Evolutionary conservation across 1,284 basidiomycete genomes (phyloP).

Genomic region (Kalmanozyma brasiliensis): DNA sequence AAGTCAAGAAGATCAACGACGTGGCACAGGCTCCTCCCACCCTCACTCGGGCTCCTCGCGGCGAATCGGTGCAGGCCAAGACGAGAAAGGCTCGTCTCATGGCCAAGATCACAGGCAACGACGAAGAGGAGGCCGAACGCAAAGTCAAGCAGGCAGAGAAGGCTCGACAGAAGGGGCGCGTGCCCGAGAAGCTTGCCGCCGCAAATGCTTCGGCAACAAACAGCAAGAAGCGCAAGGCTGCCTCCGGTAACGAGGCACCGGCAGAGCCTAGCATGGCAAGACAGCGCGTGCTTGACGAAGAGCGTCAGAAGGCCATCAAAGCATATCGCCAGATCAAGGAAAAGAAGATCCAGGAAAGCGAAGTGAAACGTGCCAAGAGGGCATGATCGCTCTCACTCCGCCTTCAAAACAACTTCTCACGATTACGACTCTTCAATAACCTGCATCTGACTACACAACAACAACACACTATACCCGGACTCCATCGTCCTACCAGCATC

Average conservation of each 20-base stretch:
- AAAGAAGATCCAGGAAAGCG: constrained; percentile 39
- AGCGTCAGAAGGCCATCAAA: constrained; percentile 53
- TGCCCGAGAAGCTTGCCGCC: constrained; percentile 23
- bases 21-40: constrained; percentile 58
- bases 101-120: constrained; percentile 49
- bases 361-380: constrained; percentile 34
- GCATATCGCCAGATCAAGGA: constrained; percentile 59
- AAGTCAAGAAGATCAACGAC: constrained; percentile 57
- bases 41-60: constrained; percentile 56
- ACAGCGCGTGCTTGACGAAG: constrained; percentile 57
- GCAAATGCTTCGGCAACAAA: not conserved
- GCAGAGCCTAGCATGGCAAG: constrained; percentile 55
- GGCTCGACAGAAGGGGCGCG: constrained; percentile 40
- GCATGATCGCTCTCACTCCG: no score
- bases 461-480: constrained; percentile 25
- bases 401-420: no score
- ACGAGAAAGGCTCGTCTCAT: constrained; percentile 48
- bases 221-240: constrained; percentile 30
- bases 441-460: not conserved
- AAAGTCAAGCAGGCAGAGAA: constrained; percentile 43
- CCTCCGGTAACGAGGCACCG: not conserved
- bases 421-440: no score
- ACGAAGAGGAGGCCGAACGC: constrained; percentile 45
- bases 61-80: constrained; percentile 47
- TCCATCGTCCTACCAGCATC: constrained; percentile 6